Evolutionary conservation across 306 rosid species (phyloP).

Genomic region (Luffa acutangula): DNA sequence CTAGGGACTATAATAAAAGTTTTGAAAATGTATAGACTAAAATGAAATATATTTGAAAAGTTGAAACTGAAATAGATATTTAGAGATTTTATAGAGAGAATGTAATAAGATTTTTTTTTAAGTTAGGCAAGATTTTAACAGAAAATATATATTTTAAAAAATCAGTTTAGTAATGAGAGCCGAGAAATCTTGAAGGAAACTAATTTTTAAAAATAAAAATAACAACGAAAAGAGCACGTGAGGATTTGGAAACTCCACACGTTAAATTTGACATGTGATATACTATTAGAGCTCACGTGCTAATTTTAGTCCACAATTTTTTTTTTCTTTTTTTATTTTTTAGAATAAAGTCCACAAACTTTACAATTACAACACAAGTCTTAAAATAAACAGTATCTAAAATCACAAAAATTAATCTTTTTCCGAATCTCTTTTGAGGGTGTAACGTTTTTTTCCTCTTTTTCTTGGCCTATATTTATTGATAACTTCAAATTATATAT

Average conservation of each 20-base stretch:
- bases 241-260: not conserved
- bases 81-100: too few species aligned
- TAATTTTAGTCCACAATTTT: not conserved
- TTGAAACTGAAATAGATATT: too few species aligned
- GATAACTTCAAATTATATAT: too few species aligned
- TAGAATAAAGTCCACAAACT: not conserved
- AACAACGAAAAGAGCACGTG: not conserved
- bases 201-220: not conserved
- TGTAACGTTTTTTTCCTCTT: not conserved
- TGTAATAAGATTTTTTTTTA: too few species aligned
- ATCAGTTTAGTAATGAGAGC: not conserved
- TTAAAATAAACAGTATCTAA: not conserved
- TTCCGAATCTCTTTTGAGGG: not conserved
- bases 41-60: too few species aligned
- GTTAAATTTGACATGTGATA: not conserved
- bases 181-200: not conserved
- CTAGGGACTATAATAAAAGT: too few species aligned
- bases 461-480: too few species aligned
- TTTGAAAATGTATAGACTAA: too few species aligned
- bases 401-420: not conserved
- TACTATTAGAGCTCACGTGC: not conserved
- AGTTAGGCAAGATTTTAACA: not conserved
- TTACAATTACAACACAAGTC: too few species aligned
- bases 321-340: not conserved
- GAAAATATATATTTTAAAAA: too few species aligned